phyloP scores from a whole-genome alignment of 2,329 filamentous ascomycete species.

The Colletotrichum sp. region DNA sequence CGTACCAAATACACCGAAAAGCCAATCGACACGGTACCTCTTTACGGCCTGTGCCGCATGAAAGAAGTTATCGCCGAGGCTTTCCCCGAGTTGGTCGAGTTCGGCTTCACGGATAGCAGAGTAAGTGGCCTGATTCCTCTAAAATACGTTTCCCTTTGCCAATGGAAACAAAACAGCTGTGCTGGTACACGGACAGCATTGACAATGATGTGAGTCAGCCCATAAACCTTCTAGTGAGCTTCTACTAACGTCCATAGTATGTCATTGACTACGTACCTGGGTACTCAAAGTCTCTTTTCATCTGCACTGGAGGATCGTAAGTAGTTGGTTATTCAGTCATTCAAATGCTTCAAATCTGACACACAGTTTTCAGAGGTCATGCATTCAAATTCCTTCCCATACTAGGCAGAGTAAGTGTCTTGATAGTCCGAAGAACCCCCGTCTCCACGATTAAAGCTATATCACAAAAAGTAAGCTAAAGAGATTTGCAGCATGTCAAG shows the following conservation, averaged over 20 bases:
- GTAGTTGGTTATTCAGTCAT: neutral
- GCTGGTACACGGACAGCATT: constrained; percentile 14
- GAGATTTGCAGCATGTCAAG: neutral
- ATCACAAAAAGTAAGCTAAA: neutral
- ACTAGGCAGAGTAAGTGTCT: neutral
- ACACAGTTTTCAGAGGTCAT: neutral
- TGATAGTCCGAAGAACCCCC: neutral
- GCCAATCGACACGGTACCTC: constrained; percentile 27
- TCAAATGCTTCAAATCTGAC: neutral
- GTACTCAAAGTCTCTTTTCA: neutral
- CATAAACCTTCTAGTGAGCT: neutral
- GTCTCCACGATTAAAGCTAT: neutral
- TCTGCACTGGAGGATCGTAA: neutral
- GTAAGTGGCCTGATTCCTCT: neutral
- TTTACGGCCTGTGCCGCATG: constrained; percentile 27
- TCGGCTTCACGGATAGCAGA: constrained; percentile 27
- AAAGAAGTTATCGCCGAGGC: constrained; percentile 26
- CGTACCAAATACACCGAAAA: constrained; percentile 26
- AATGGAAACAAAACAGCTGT: neutral
- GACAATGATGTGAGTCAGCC: neutral
- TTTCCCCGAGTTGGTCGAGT: constrained; percentile 26
- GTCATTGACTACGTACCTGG: neutral
- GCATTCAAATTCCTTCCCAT: neutral
- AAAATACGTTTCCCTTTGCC: neutral
- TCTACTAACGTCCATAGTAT: neutral